Percentiles rank a stretch among this genome's conserved stretches.
phyloP scores from a whole-genome alignment of 768 basidiomycete genomes.

The Lentinula sp. region DNA sequence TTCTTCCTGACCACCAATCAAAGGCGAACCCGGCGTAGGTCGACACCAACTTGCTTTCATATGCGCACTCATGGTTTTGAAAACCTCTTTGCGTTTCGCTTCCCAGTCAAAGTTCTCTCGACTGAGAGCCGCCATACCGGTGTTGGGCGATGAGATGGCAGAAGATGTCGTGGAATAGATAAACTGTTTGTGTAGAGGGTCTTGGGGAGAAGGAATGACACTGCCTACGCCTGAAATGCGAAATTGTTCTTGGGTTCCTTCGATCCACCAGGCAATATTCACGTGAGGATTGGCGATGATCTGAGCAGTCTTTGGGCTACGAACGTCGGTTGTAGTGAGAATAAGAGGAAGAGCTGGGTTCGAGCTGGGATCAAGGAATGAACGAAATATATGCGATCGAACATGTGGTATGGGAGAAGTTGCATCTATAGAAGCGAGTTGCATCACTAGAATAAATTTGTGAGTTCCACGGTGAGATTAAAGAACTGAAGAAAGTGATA shows the following conservation, averaged over 20 bases:
- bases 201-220: conserved; percentile 46
- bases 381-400: conserved; percentile 60
- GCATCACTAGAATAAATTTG: conserved; percentile 36
- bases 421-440: conserved; percentile 52
- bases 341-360: conserved; percentile 51
- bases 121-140: conserved; percentile 26
- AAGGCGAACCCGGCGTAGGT: conserved; percentile 54
- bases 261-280: conserved; percentile 74
- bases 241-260: conserved; percentile 64
- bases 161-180: conserved; percentile 15
- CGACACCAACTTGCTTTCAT: conserved; percentile 73
- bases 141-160: neutral
- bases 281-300: conserved; percentile 41
- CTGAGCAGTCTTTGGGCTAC: conserved; percentile 62
- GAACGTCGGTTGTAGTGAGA: conserved; percentile 65
- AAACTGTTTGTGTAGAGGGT: conserved; percentile 30
- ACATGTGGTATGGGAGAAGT: conserved; percentile 43
- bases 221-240: conserved; percentile 55
- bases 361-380: conserved; percentile 39
- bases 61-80: conserved; percentile 48
- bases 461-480: neutral
- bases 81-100: conserved; percentile 50
- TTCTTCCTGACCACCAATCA: conserved; percentile 49
- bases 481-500: neutral
- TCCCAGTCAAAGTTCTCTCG: conserved; percentile 61